These are phyloP conservation scores for Psilocybe tampanensis DNA, from an alignment of 768 basidiomycete species.

Conservation along the genomic window DNA sequence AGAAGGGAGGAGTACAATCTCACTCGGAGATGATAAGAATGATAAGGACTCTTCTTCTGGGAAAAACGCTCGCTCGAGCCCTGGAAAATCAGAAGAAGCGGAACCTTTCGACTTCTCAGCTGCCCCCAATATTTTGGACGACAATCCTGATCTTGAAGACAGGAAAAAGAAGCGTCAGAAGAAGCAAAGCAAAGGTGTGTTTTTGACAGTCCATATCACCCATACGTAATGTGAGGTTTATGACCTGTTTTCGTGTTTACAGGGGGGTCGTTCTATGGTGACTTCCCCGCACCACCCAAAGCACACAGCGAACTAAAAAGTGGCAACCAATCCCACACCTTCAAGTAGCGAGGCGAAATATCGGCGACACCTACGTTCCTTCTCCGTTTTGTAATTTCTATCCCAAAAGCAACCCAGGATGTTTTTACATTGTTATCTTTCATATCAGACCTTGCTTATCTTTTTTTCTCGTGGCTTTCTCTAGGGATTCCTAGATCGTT, in stretches of 20 bases:
- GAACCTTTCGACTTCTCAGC: conserved; percentile 70
- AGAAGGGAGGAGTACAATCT: conserved; percentile 1
- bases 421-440: background rate
- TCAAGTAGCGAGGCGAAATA: conserved; percentile 42
- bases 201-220: background rate
- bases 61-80: conserved; percentile 21
- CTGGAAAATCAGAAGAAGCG: conserved; percentile 29
- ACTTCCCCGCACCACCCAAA: conserved; percentile 68
- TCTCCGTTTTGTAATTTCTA: background rate
- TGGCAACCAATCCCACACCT: conserved; percentile 73
- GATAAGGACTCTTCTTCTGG: conserved; percentile 12
- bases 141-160: conserved; percentile 44
- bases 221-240: background rate
- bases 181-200: conserved; percentile 34
- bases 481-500: background rate
- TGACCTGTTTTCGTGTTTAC: conserved; percentile 6
- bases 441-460: background rate
- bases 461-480: background rate
- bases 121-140: conserved; percentile 74
- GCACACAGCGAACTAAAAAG: conserved; percentile 66
- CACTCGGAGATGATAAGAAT: background rate
- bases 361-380: too few relatives aligned
- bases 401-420: background rate
- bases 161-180: conserved; percentile 53
- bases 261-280: conserved; percentile 51